phyloP scores from a whole-genome alignment of 2,329 filamentous ascomycete genomes.

The Zalaria obscura region DNA sequence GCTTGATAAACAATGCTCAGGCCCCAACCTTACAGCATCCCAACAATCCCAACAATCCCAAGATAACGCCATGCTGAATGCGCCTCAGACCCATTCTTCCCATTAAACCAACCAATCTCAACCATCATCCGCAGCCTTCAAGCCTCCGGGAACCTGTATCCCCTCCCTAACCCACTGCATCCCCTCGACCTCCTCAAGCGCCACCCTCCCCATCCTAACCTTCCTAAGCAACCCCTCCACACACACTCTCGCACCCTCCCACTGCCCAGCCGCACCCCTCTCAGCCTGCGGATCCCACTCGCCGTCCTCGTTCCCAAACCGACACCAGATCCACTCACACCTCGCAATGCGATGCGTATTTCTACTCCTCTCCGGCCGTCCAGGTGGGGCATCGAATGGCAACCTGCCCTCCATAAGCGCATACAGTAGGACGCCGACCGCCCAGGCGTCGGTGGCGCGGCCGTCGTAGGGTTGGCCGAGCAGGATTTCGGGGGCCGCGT shows the following conservation, averaged over 20 bases:
- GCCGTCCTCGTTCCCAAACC: conserved; percentile 69
- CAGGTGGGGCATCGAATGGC: conserved; percentile 81
- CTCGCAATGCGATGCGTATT: conserved; percentile 86
- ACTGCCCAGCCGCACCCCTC: conserved; percentile 16
- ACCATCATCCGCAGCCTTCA: conserved; percentile 18
- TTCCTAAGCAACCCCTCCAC: conserved; percentile 78
- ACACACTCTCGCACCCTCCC: conserved; percentile 63
- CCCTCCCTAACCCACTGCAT: conserved; percentile 65
- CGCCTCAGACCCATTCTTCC: no score
- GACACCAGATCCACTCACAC: conserved; percentile 90
- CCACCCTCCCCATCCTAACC: conserved; percentile 60
- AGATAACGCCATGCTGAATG: no score
- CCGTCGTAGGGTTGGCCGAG: conserved; percentile 93
- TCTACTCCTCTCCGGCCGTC: conserved; percentile 57
- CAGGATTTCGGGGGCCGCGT: conserved; percentile 89
- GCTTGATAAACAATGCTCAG: no score
- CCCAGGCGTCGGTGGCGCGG: conserved; percentile 85
- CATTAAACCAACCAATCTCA: no score
- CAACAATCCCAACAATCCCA: no score
- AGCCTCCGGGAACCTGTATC: conserved; percentile 49
- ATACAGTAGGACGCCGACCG: conserved; percentile 82
- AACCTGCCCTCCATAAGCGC: conserved; percentile 84
- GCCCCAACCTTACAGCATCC: no score
- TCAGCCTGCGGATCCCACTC: conserved; percentile 67
- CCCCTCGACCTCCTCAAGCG: conserved; percentile 56